A percentile compares a stretch with the other conserved stretches of the same genome.
Evolutionary conservation across 257 asterid species (phyloP).

Genomic region (Avicennia marina): DNA sequence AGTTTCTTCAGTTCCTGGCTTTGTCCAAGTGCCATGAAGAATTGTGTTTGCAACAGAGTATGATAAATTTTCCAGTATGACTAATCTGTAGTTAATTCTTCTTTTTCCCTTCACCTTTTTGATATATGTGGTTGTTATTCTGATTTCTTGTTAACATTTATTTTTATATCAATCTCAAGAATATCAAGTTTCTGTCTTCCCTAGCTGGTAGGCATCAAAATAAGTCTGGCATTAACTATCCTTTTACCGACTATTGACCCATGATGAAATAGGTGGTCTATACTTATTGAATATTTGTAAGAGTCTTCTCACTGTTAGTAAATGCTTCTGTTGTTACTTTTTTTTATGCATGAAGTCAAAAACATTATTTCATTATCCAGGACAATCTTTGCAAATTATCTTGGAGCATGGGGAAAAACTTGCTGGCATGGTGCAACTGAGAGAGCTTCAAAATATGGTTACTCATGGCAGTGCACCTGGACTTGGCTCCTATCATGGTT

Average conservation of each 20-base stretch:
- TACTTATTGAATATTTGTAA: neutral
- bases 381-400: slow-evolving; percentile 72
- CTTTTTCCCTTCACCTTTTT: neutral
- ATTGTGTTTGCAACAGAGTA: slow-evolving; percentile 79
- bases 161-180: neutral
- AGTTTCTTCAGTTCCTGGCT: slow-evolving; percentile 92
- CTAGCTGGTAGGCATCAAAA: slow-evolving; percentile 14
- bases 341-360: slow-evolving; percentile 10
- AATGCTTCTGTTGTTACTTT: slow-evolving; percentile 7
- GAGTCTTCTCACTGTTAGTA: slow-evolving; percentile 13
- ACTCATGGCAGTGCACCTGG: slow-evolving; percentile 57
- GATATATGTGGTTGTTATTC: neutral
- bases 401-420: slow-evolving; percentile 97
- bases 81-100: slow-evolving; percentile 7
- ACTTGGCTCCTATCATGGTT: slow-evolving; percentile 42
- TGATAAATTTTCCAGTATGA: slow-evolving; percentile 21
- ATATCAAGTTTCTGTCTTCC: slow-evolving; percentile 14
- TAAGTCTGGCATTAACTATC: slow-evolving; percentile 6
- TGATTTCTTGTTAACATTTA: slow-evolving; percentile 7
- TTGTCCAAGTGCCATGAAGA: slow-evolving; percentile 94
- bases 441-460: slow-evolving; percentile 65
- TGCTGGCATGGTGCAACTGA: slow-evolving; percentile 73
- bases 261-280: neutral
- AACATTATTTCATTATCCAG: slow-evolving; percentile 38
- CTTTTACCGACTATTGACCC: slow-evolving; percentile 6